Base-by-base conservation (phyloP, 306 rosid genomes). In the Trichosanthes cucumerina region DNA sequence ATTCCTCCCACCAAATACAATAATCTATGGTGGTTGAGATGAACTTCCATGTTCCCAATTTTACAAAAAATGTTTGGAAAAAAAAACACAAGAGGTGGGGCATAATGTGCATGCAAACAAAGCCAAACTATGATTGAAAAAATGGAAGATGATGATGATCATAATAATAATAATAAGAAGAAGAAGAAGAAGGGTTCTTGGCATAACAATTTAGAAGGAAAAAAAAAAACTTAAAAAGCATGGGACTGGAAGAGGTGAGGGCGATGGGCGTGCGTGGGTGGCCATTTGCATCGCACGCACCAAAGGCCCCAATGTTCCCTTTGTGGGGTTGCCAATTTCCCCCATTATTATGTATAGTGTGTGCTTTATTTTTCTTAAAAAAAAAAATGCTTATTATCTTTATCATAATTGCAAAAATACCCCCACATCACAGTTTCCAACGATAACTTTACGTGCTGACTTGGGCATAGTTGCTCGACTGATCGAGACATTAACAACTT, bases 241-340 rank as follows among this genome's bases (percentile, higher is more conserved):
- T 66, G 16, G 31, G 16, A 4, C 9, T 36, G 47, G 47, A 36
- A 4, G 14, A 1, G 73, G 49, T n/a, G 50, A 66, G 50, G 76
- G 34, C 18, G 76, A 70, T 44, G 76, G 76, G 76, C 57, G 59
- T 46, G 59, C 57, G 59, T 47, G 59, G 77, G 41, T 24, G 15
- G 26, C 77, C 77, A 72, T 72, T 26, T 72, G 54, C 77, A 28
- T 46, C 3, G 77, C 59, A 72, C 77, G 54, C 58, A 24, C 39
- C 59, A 47, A 47, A 26, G 77, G 77, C 57, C 77, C 77, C 77
- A 72, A 26, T 72, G 77, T 72, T 16, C 77, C 77, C 77, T 4
- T 71, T 15, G 59, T 26, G 59, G 77, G 59, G 59, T 72, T 72
- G 9, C 52, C 4, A 46, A 6, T 49, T 49, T 4, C 13, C 39